phyloP scores from a whole-genome alignment of 495 filamentous ascomycete genomes.

The Penicillium chermesinum region DNA sequence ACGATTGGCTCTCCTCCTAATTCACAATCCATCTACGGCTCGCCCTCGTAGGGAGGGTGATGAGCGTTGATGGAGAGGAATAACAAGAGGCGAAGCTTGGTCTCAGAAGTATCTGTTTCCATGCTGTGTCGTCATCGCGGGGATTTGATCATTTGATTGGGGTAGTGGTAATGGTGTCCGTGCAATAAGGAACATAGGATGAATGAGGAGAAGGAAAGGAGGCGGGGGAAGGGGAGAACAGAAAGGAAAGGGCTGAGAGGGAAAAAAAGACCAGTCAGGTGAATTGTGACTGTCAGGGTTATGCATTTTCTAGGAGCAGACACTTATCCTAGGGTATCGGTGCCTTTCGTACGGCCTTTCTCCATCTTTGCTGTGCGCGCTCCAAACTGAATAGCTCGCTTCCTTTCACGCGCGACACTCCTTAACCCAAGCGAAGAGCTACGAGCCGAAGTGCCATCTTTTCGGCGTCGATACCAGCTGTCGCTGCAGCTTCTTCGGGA shows the following conservation, averaged over 20 bases:
- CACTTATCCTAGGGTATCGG: constrained; percentile 41
- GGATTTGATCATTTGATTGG: not conserved
- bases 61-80: not conserved
- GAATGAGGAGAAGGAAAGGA: not conserved
- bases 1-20: too few species aligned
- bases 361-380: constrained; percentile 84
- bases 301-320: constrained; percentile 4
- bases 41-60: too few species aligned
- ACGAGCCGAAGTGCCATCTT: constrained; percentile 79
- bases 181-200: not conserved
- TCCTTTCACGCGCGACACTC: constrained; percentile 74
- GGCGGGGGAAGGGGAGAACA: not conserved
- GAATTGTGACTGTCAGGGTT: not conserved
- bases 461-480: constrained; percentile 57
- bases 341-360: constrained; percentile 65
- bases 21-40: not conserved
- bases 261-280: not conserved
- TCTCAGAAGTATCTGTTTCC: constrained; percentile 52
- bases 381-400: constrained; percentile 89
- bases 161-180: not conserved
- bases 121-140: constrained; percentile 45
- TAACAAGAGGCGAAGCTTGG: constrained; percentile 7
- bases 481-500: constrained; percentile 2
- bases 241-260: not conserved
- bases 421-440: constrained; percentile 67